A percentile compares a stretch with the other conserved stretches of the same genome.
These are phyloP conservation scores for Candida sp. DNA, from an alignment of 1,139 yeast species.

Conservation along the genomic window DNA sequence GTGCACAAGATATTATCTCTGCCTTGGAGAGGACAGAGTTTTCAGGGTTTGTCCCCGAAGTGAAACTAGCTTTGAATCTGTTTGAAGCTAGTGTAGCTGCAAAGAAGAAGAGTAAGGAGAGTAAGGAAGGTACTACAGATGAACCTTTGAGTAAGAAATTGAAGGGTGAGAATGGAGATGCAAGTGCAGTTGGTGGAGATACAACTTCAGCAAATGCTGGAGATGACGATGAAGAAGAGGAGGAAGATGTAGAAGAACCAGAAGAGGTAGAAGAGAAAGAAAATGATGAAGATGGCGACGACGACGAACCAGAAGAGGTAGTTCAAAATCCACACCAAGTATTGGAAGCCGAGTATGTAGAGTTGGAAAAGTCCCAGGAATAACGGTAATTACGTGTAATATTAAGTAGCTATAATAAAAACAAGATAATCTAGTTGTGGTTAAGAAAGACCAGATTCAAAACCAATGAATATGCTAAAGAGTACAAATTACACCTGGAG, in stretches of 20 bases:
- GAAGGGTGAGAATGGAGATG: constrained; percentile 5
- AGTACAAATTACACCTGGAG: no score
- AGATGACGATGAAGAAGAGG: constrained; percentile 9
- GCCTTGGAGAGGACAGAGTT: constrained; percentile 60
- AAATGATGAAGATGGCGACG: constrained; percentile 11
- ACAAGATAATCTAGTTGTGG: no score
- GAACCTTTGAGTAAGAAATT: constrained; percentile 4
- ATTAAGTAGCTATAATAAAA: no score
- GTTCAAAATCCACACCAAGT: constrained; percentile 19
- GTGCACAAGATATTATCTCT: constrained; percentile 59
- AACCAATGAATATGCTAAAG: no score
- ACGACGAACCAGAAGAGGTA: constrained; percentile 11
- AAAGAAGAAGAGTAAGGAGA: constrained; percentile 34
- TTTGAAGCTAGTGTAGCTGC: constrained; percentile 38
- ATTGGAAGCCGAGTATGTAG: constrained; percentile 21
- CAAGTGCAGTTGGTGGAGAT: constrained; percentile 2
- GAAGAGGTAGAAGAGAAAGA: constrained; percentile 10
- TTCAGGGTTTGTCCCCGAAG: constrained; percentile 50
- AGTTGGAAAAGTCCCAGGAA: constrained; percentile 10
- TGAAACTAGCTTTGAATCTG: constrained; percentile 45
- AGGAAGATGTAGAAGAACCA: constrained; percentile 16
- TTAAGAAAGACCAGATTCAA: no score
- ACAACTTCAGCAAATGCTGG: constrained; percentile 10
- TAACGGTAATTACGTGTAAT: no score
- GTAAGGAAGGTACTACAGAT: constrained; percentile 3